These are phyloP conservation scores for Macroventuria anomochaeta DNA, from an alignment of 2,329 filamentous ascomycete species.

Conservation along the genomic window DNA sequence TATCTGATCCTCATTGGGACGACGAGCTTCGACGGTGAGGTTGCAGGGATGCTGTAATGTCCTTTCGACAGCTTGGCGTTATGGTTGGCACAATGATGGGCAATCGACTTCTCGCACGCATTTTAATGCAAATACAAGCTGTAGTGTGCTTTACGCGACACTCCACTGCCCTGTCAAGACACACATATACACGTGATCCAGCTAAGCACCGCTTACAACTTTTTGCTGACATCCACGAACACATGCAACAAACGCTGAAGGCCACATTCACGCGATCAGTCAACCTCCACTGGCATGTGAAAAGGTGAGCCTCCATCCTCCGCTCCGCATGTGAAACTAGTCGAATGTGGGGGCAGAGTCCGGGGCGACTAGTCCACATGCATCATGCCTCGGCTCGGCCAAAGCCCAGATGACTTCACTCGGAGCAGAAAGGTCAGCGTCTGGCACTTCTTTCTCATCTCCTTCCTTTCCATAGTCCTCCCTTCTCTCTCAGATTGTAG, in stretches of 20 bases:
- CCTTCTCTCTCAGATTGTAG: background rate
- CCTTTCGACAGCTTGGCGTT: conserved; percentile 38
- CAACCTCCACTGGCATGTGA: conserved; percentile 27
- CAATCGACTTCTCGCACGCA: conserved; percentile 2
- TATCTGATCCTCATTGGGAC: conserved; percentile 33
- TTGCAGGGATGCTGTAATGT: background rate
- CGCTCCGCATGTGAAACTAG: conserved; percentile 26
- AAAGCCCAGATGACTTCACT: conserved; percentile 17
- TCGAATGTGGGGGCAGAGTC: conserved; percentile 9
- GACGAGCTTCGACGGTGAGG: conserved; percentile 20
- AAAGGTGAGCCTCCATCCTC: conserved; percentile 14
- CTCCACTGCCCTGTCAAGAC: background rate
- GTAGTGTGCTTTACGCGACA: no score
- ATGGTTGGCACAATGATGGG: conserved; percentile 18
- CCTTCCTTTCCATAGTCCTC: background rate
- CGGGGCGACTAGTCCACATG: conserved; percentile 10
- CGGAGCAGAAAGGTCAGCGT: conserved; percentile 10
- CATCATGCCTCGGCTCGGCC: conserved; percentile 18
- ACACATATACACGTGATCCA: background rate
- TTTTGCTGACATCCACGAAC: conserved; percentile 2
- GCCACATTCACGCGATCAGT: background rate
- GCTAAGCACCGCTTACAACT: background rate
- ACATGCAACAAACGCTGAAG: conserved; percentile 6
- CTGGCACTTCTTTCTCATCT: conserved; percentile 5
- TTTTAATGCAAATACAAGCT: background rate